A percentile compares a stretch with the other conserved stretches of the same genome.
phyloP scores from a whole-genome alignment of 768 basidiomycete genomes.

The Amanita exitialis region DNA sequence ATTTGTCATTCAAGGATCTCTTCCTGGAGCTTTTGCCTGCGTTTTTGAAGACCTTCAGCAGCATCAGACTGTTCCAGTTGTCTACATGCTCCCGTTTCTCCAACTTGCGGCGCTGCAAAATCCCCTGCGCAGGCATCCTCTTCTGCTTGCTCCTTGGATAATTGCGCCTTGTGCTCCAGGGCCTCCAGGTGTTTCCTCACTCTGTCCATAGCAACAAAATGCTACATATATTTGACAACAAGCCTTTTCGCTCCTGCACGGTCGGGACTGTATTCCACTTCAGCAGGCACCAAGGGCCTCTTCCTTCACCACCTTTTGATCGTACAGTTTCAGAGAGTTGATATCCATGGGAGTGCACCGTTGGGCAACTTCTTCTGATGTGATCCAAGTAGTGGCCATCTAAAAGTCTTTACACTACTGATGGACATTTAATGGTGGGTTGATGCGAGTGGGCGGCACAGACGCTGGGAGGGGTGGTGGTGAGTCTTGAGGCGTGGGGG shows the following conservation, averaged over 20 bases:
- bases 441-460: too few relatives aligned
- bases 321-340: slow-evolving; percentile 19
- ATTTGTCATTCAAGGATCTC: background rate
- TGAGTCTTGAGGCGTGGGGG: too few relatives aligned
- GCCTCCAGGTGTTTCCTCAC: background rate
- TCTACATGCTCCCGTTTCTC: background rate
- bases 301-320: slow-evolving; percentile 10
- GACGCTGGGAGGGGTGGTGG: too few relatives aligned
- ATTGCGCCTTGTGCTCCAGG: background rate
- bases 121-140: background rate
- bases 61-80: background rate
- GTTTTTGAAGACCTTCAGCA: background rate
- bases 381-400: slow-evolving; percentile 34
- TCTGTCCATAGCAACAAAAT: background rate
- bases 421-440: too few relatives aligned
- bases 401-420: slow-evolving; percentile 23
- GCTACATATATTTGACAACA: slow-evolving; percentile 7
- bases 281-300: slow-evolving; percentile 2
- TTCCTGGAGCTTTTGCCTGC: background rate
- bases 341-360: slow-evolving; percentile 24
- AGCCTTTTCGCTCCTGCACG: background rate
- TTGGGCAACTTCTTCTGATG: slow-evolving; percentile 19
- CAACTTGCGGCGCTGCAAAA: background rate
- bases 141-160: slow-evolving; percentile 1
- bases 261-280: slow-evolving; percentile 6